Evolutionary conservation across 305 asterid genomes (phyloP), one percentile per base, ranked within the genome.

Genomic region (Withania somnifera): DNA sequence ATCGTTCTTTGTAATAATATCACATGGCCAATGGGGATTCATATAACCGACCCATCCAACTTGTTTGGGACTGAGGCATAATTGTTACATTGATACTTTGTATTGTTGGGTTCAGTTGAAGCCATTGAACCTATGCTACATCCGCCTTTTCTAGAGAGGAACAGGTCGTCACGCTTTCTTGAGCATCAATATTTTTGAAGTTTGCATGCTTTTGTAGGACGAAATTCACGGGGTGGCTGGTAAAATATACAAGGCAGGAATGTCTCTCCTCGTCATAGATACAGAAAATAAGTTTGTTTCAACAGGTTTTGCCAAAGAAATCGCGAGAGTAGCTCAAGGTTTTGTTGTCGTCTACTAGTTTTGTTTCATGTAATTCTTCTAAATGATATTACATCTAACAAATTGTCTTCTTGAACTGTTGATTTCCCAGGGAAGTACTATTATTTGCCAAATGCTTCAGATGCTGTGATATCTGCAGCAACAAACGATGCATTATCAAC

Each of bases 261-360:
- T 96, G 99, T 96, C 99, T 1, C 97, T 96, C 69, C 97, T 96
- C 1, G 93, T 96, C 77, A 96, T 96, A n/a, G 99, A 96, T 82
- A 96, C 98, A 1, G 99, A 96, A 87, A 96, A 96, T 81, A 96
- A 96, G 89, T 96, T 94, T 58, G 98, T 96, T 71, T 96, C 99
- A 53, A 96, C 98, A 42, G 99, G 99, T 82, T 96, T 96, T 77
- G 98, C 99, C 22, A 96, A 94, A 84, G 99, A 96, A 92, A 91
- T 96, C 51, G 99, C 98, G 3, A 90, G 97, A 88, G 97, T 96
- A 82, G 97, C 98, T 66, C 99, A 92, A 93, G 99, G 99, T 93
- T 22, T n/a, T n/a, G n/a, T n/a, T 69, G 89, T 45, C 6, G 36
- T 22, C 30, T 58, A 40, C 40, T 64, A 6, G 50, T 61, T 61